Evolutionary conservation across 164 flowering plant species (phyloP), one percentile per base, ranked within the genome.

Genomic region (Dillenia suffruticosa): DNA sequence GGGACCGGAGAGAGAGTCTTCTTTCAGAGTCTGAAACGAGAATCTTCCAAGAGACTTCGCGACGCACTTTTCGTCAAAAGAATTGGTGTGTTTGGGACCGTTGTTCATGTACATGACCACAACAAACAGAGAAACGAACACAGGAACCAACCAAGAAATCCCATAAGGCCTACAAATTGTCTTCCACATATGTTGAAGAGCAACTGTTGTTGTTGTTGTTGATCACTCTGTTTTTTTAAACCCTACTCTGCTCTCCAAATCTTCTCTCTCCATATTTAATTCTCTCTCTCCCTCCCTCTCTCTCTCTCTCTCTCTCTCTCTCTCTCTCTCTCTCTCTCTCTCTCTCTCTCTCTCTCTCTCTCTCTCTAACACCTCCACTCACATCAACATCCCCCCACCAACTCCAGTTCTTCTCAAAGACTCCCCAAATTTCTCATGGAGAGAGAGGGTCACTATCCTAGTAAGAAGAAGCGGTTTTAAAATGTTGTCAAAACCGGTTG

Each of bases 1-100:
- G 54, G 98, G 95, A 12, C 96, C 98, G 43, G 87, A 76, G 45
- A 92, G 83, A 19, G 96, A 96, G 74, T 92, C 89, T 51, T 83
- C 84, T 49, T 58, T 63, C 46, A 82, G 60, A 9, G 98, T 95
- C 78, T 92, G 72, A 64, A 92, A 92, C 1, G 96, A 86, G 63
- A 89, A 77, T 63, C 95, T 70, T 11, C 88, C 87, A 6, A 89
- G 86, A 65, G 81, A 84, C 79, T 72, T 72, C 0, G 85, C 87
- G 22, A 85, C 82, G 46, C 97, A 92, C 47, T 74, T 67, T 5
- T 73, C 77, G 2, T 62, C 58, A 58, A 51, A 14, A 8, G 49
- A 50, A 12, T 16, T 2, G 8, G 49, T 60, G 54, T 76, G 75
- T 32, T 76, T 73, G 5, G 95, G 96, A 65, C 98, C 90, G 51